Percentiles rank a stretch among this genome's conserved stretches.
phyloP scores from a whole-genome alignment of 805 yeast species.

The Kluyveromyces starmeri region DNA sequence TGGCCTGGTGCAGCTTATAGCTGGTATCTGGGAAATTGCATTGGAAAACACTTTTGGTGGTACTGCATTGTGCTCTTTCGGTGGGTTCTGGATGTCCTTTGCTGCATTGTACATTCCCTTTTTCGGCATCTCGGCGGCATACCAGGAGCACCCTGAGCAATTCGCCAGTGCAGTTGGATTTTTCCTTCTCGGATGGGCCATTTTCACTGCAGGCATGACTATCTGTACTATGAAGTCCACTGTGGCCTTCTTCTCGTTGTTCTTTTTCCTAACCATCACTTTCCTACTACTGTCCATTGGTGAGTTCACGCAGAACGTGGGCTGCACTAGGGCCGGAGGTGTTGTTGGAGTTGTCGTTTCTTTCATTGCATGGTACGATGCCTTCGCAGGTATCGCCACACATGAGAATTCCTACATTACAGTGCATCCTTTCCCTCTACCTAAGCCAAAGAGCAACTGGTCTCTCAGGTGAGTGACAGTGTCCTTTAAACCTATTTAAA shows the following conservation, averaged over 20 bases:
- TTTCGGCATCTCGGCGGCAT: conserved; percentile 53
- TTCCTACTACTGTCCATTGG: conserved; percentile 48
- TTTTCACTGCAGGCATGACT: conserved; percentile 48
- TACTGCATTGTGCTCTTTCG: conserved; percentile 52
- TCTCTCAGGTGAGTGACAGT: too few species aligned
- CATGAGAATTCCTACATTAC: conserved; percentile 44
- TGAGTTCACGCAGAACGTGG: conserved; percentile 36
- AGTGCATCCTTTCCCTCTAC: conserved; percentile 28
- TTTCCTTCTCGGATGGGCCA: conserved; percentile 52
- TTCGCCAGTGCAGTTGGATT: conserved; percentile 48
- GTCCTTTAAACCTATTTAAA: too few species aligned
- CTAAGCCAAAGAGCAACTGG: conserved; percentile 11
- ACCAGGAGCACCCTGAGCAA: conserved; percentile 30
- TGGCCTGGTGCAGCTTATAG: conserved; percentile 49
- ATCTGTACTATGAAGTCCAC: conserved; percentile 56
- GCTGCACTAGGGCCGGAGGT: conserved; percentile 50
- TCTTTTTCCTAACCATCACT: conserved; percentile 44
- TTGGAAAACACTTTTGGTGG: conserved; percentile 62
- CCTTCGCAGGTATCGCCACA: conserved; percentile 61
- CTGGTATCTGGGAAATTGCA: conserved; percentile 61
- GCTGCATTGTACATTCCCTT: conserved; percentile 50
- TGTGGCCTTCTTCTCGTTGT: conserved; percentile 50
- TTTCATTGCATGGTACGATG: conserved; percentile 60
- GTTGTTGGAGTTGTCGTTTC: conserved; percentile 54
- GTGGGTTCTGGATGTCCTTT: conserved; percentile 63